Evolutionary conservation across 2,329 filamentous ascomycete genomes (phyloP).

Genomic region (Ophiocordyceps camponoti-saundersi): DNA sequence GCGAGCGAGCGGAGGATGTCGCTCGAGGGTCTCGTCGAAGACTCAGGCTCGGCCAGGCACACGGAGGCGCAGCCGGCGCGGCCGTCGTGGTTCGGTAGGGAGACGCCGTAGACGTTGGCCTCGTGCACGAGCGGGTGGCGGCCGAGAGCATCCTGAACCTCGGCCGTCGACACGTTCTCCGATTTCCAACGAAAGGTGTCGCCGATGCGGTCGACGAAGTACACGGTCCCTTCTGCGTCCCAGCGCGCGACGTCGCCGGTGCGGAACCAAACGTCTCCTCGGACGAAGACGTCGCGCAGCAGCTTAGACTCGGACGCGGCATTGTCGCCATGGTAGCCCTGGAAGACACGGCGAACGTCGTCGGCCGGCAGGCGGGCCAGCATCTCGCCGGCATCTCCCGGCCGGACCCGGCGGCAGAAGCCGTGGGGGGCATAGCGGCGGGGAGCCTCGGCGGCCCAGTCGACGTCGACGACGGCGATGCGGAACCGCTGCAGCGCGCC

Average conservation of each 20-base stretch:
- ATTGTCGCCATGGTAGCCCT: conserved; percentile 64
- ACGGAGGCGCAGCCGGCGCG: conserved; percentile 69
- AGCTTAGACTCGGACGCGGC: conserved; percentile 59
- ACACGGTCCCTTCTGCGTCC: conserved; percentile 54
- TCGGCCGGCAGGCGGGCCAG: conserved; percentile 51
- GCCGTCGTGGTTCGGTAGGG: conserved; percentile 66
- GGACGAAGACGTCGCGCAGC: conserved; percentile 51
- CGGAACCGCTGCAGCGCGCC: conserved; percentile 31
- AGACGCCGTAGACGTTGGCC: conserved; percentile 75
- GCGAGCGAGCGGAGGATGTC: conserved; percentile 42
- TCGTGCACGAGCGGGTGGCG: conserved; percentile 50
- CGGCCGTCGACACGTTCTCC: conserved; percentile 67
- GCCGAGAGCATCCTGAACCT: conserved; percentile 63
- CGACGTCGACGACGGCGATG: conserved; percentile 48
- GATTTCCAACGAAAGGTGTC: conserved; percentile 71
- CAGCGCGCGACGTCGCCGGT: conserved; percentile 68
- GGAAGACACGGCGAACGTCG: conserved; percentile 49
- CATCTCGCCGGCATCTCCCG: conserved; percentile 57
- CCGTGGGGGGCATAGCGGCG: conserved; percentile 51
- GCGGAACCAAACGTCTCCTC: conserved; percentile 69
- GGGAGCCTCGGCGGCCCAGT: conserved; percentile 53
- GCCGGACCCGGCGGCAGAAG: conserved; percentile 41
- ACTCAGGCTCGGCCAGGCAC: conserved; percentile 20
- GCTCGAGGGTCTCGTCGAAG: conserved; percentile 9
- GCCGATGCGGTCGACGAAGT: conserved; percentile 67